Evolutionary conservation across 331 rosid genomes (phyloP).

Genomic region (Stylosanthes scabra): DNA sequence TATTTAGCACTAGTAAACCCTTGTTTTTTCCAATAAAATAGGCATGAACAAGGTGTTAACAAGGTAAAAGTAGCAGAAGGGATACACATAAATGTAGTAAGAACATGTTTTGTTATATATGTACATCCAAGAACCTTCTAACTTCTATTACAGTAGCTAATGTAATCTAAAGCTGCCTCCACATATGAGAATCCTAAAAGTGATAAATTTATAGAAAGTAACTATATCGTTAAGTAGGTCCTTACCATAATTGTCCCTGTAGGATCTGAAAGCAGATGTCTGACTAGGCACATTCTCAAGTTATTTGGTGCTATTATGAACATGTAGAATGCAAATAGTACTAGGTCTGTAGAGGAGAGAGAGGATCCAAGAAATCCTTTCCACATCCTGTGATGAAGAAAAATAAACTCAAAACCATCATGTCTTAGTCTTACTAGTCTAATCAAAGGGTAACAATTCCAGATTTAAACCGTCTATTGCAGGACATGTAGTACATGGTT

Average conservation of each 20-base stretch:
- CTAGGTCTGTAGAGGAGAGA: constrained; percentile 84
- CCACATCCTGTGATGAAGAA: constrained; percentile 85
- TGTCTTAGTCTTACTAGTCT: not conserved
- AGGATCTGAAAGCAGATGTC: constrained; percentile 90
- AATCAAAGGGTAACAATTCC: no score
- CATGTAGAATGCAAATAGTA: constrained; percentile 86
- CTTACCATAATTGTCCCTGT: constrained; percentile 90
- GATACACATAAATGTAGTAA: constrained; percentile 19
- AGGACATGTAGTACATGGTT: no score
- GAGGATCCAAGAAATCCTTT: constrained; percentile 96
- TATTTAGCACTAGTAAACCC: not conserved
- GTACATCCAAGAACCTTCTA: constrained; percentile 37
- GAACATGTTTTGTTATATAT: constrained; percentile 34
- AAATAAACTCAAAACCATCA: constrained; percentile 24
- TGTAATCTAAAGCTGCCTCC: constrained; percentile 47
- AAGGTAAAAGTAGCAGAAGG: constrained; percentile 27
- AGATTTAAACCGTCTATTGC: no score
- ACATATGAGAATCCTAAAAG: constrained; percentile 16
- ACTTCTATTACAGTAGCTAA: constrained; percentile 35
- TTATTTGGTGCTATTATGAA: constrained; percentile 89
- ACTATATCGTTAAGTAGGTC: constrained; percentile 75
- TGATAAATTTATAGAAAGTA: constrained; percentile 15
- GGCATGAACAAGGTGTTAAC: not conserved
- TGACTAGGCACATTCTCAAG: constrained; percentile 85
- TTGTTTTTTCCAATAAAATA: not conserved